Evolutionary conservation across 2,329 filamentous ascomycete species (phyloP), one percentile per base, ranked within the genome.

Genomic region (Aspergillus candidus): DNA sequence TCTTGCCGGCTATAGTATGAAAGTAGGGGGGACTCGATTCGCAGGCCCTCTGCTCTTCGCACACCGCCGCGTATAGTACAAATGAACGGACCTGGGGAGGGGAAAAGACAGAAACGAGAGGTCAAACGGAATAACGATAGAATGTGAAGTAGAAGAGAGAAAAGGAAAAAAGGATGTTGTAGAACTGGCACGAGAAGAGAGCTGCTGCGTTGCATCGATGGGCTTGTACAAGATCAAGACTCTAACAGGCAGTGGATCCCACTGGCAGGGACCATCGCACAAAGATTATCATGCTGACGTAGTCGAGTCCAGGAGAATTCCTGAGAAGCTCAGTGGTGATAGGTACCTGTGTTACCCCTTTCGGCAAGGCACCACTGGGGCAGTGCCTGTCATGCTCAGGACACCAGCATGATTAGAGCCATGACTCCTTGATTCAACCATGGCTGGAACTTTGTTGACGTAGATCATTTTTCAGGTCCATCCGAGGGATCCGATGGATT

Each of bases 211-310:
- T 18, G 18, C 18, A 18, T 3, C 18, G 22, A 33, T 32, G 40
- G 30, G 36, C 40, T 13, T 30, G 17, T 42, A 37, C 22, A 32
- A 27, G 10, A 17, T 32, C 36, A 32, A n/a, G 13, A 17, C 27
- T 38, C 14, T 14, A 34, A 35, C 38, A 11, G 11, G 12, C 31
- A 7, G 30, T n/a, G 12, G 18, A 10, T 30, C 40, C 15, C 17
- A 11, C 32, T 22, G 17, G 12, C 18, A 17, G 36, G 31, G 31
- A 15, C 6, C 35, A 31, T 38, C 36, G 22, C 36, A 38, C 33
- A 41, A 35, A 40, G 44, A 48, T 50, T 51, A 56, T 62, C 60
- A 62, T 63, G 49, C 58, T 65, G 61, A 65, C 61, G 53, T 56
- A 48, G 58, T 62, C 47, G 57, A 53, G 43, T 43, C 32, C 36